Evolutionary conservation across 2,329 filamentous ascomycete genomes (phyloP).

Genomic region (Phaeosphaeriaceae sp.): DNA sequence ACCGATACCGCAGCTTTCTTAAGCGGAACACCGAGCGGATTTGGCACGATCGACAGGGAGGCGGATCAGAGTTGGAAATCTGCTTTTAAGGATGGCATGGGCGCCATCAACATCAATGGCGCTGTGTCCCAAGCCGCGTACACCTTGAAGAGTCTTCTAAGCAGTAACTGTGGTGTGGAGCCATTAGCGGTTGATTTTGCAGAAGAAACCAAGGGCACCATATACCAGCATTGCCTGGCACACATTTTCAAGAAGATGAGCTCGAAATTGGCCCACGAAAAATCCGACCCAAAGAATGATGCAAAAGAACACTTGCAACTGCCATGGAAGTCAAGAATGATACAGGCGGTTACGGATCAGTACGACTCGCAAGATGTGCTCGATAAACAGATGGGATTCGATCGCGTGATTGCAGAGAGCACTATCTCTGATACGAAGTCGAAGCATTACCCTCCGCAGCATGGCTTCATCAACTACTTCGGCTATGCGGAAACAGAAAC

Average conservation of each 20-base stretch:
- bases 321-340: conserved; percentile 14
- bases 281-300: neutral
- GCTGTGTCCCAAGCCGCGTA: conserved; percentile 25
- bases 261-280: neutral
- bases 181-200: conserved; percentile 25
- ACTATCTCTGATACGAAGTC: conserved; percentile 18
- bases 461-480: conserved; percentile 24
- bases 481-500: conserved; percentile 23
- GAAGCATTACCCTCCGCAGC: conserved; percentile 23
- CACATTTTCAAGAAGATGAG: conserved; percentile 19
- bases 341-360: conserved; percentile 24
- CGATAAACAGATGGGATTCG: conserved; percentile 23
- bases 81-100: conserved; percentile 21
- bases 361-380: conserved; percentile 24
- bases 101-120: conserved; percentile 22
- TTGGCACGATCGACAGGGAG: neutral
- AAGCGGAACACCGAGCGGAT: conserved; percentile 17
- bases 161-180: conserved; percentile 25
- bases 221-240: conserved; percentile 22
- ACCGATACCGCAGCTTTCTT: conserved; percentile 17
- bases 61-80: conserved; percentile 11
- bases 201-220: conserved; percentile 19
- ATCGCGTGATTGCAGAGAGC: conserved; percentile 16
- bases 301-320: conserved; percentile 5
- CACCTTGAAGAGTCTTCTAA: conserved; percentile 23